Evolutionary conservation across 2,329 filamentous ascomycete species (phyloP), one percentile per base, ranked within the genome.

Genomic region (Fusarium setosum): DNA sequence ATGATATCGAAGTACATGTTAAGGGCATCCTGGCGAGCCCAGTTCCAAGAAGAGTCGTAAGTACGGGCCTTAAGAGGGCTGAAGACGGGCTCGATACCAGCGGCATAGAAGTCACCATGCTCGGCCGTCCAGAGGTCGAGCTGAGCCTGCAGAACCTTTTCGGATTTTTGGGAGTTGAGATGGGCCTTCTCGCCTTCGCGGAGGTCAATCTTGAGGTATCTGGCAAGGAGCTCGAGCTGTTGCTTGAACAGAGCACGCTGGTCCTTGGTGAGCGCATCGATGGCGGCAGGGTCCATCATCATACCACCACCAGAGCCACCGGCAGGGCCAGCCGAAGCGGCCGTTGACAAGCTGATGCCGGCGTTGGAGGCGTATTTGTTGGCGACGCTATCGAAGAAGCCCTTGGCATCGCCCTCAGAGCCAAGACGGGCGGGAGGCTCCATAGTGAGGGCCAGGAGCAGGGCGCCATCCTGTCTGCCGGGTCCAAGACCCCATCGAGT

Each of bases 1-100:
- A 99, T 97, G 75, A 99, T 96, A 75, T 99, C 96, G 81, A 94
- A 99, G 84, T 96, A 99, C 95, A 99, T 99, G 83, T 87, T 96
- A 53, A 99, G 88, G 24, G 95, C 96, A 78, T 99, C 96, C 77
- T 99, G 96, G 51, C 96, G 91, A 63, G 94, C 96, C 96, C 96
- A 99, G 79, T 99, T 99, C 96, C 96, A 99, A 1, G 94, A 96
- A 0, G 96, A 98, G 78, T 99, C 96, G 81, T 99, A 99, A 10
- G 96, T 90, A 75, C 96, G 92, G 29, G 96, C 96, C 80, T 99
- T 99, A 65, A 98, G 88, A 5, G 93, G 84, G 75, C 92, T 96
- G 81, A 99, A 99, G 18, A 94, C 90, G 11, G 96, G 96, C 79
- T 96, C 93, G 67, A 99, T 98, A 50, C 96, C 96, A 23, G 92